Base-by-base conservation (phyloP, 345 rosid genomes). In the Syzygium oleosum region DNA sequence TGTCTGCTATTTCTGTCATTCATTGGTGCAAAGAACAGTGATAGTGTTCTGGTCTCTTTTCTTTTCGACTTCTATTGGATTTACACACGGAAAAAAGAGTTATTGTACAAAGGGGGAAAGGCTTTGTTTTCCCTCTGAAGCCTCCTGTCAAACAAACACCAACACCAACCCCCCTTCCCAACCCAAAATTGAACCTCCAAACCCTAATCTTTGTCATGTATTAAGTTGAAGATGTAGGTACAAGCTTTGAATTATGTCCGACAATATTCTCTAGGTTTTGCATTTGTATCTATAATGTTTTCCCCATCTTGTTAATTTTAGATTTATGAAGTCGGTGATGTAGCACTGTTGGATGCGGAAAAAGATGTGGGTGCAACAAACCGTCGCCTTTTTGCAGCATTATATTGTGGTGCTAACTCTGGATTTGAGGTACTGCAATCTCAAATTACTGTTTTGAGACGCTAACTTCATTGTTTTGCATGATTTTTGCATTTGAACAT, bases 301-400 rank as follows among this genome's bases (percentile, higher is more conserved):
- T 43, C 22, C 78, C 38, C 55, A 65, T 52, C 51, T 65, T 38
- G 77, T n/a, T 61, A 10, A 38, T 85, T 87, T 52, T 90, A 96
- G 99, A 95, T 98, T 87, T 96, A 90, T 90, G 99, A 96, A 92
- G 94, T 98, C 87, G 95, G 99, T 89, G 98, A 94, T 88, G 86
- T 96, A 86, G 91, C 88, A 13, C 88, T 89, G 85, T 86, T 95
- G 94, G 97, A 96, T 91, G 95, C 90, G 85, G 91, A 87, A 38
- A 94, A 90, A 92, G 99, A 96, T 87, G 98, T 96, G 17, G 98
- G 99, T 88, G 99, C 98, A 53, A 91, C 93, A 58, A 95, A 94
- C 89, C 92, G 88, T 79, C 97, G 97, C 84, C 95, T 84, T 83
- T 94, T 96, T 38, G 94, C 94, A 86, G 99, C 98, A 54, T 88